Evolutionary conservation across 306 rosid species (phyloP).

Genomic region (Fragaria ananassa): DNA sequence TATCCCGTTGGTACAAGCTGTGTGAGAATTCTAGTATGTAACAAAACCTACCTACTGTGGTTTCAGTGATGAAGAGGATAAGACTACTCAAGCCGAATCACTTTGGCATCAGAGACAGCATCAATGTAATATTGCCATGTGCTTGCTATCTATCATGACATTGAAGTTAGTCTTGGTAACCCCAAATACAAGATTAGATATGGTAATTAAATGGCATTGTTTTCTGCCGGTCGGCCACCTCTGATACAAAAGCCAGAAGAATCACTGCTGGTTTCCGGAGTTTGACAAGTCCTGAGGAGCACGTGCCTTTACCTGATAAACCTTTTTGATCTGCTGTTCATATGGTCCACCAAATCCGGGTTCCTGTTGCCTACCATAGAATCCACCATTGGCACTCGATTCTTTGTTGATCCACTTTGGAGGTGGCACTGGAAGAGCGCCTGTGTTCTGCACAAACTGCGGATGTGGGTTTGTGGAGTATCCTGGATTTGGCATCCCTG

Average conservation of each 20-base stretch:
- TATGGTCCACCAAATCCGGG: constrained; percentile 36
- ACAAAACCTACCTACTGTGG: not conserved
- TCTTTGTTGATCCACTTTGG: constrained; percentile 72
- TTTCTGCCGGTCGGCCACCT: not conserved
- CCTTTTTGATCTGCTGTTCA: constrained; percentile 59
- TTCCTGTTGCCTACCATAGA: no score
- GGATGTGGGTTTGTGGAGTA: constrained; percentile 32
- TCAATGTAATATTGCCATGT: not conserved
- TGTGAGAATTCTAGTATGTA: not conserved
- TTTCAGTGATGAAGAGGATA: not conserved
- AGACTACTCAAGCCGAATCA: not conserved
- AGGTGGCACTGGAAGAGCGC: constrained; percentile 74
- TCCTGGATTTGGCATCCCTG: constrained; percentile 43
- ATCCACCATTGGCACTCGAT: constrained; percentile 42
- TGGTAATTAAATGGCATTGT: not conserved
- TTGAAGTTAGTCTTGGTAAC: not conserved
- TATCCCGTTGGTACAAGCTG: constrained; percentile 5
- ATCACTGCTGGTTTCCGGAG: constrained; percentile 37
- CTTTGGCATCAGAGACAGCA: not conserved
- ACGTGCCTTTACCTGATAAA: constrained; percentile 59
- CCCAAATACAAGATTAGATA: not conserved
- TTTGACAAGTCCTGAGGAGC: constrained; percentile 46
- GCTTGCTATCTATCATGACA: not conserved
- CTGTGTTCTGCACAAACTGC: constrained; percentile 43
- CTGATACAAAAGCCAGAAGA: constrained; percentile 25